Base-by-base conservation (phyloP, 2,329 filamentous ascomycete species). In the Dactylonectria macrodidyma region DNA sequence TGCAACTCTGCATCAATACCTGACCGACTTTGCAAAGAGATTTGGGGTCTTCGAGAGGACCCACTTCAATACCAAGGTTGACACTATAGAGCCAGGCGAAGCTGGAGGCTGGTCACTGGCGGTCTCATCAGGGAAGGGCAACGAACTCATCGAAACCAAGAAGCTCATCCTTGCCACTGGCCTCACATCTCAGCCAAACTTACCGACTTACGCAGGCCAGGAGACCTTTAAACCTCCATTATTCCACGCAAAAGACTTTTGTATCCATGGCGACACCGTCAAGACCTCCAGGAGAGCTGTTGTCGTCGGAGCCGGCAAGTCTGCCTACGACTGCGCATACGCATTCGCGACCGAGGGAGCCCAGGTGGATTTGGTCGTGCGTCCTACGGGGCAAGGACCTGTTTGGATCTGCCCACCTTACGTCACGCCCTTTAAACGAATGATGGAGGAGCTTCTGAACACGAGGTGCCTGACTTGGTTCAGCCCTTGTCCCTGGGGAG, bases 401-500 rank as follows among this genome's bases (percentile, higher is more conserved):
- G 80, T 83, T 1, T 90, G 80, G 80, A 76, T 90, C 75, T 78
- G 85, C 3, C 84, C 86, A 1, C 78, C 84, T 2, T 87, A 87
- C 65, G 88, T 92, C 19, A 91, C 89, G 1, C 89, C 89, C 0
- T 75, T 90, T 48, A 88, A 88, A 77, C 84, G 83, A 47, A 86
- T 85, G 81, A 79, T 92, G 2, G 90, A 92, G 75, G 87, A 88
- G 70, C 81, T 92, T 0, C 62, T 73, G 1, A 71, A 62, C 51
- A 74, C 86, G 0, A 86, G 91, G 0, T 84, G 89, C 64, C 78
- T 92, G 65, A 89, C 86, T 3, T 92, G 88, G 86, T 86, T 93
- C 76, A 88, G 84, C 50, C 90, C 91, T 0, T 92, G 89, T 74
- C 84, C 89, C 5, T 93, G 89, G 88, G 89, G 88, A 2, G 79